phyloP scores from a whole-genome alignment of 306 rosid genomes.

The Trichosanthes truncata region DNA sequence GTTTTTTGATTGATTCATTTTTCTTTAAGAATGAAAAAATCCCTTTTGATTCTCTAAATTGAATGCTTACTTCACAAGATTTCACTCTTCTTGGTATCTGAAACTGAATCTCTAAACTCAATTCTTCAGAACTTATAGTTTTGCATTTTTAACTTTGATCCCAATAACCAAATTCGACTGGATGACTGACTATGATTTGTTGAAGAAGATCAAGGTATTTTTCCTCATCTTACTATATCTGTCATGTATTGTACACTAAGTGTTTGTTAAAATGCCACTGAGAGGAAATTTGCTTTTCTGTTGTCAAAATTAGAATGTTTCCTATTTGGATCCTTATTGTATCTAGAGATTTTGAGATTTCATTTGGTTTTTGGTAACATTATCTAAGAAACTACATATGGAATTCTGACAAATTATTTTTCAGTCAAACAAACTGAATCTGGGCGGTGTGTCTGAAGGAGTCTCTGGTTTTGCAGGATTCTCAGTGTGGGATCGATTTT shows the following conservation, averaged over 20 bases:
- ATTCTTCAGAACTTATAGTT: no score
- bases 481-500: no score
- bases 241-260: background rate
- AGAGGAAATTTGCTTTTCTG: background rate
- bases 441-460: background rate
- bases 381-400: background rate
- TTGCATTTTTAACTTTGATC: no score
- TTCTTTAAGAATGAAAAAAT: no score
- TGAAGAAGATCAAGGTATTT: slow-evolving; percentile 84
- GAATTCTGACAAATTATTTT: background rate
- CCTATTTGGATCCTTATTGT: background rate
- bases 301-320: background rate
- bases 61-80: no score
- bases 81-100: no score
- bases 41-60: no score
- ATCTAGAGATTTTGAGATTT: background rate
- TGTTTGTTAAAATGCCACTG: background rate
- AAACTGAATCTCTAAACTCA: no score
- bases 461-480: slow-evolving; percentile 52
- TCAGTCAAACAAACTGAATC: background rate
- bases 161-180: no score
- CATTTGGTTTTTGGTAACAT: background rate
- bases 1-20: no score
- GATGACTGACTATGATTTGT: slow-evolving; percentile 96
- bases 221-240: slow-evolving; percentile 4